These are phyloP conservation scores for Solanum acaule DNA, from an alignment of 257 asterid species.

Conservation along the genomic window DNA sequence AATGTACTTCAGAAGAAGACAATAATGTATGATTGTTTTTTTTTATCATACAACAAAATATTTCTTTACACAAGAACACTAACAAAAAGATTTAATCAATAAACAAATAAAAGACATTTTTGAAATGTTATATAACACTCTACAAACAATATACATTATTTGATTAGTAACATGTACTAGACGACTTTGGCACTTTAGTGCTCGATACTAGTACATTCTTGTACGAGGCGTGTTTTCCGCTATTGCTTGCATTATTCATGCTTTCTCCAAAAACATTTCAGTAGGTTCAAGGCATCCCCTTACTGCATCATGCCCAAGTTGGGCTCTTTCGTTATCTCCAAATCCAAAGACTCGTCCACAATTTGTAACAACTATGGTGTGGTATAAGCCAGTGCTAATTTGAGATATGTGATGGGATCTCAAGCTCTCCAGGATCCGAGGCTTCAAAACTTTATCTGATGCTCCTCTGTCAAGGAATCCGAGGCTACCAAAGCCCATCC, in stretches of 20 bases:
- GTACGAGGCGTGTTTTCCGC: background rate
- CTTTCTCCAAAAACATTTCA: slow-evolving; percentile 44
- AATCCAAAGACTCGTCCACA: slow-evolving; percentile 57
- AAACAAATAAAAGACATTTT: too few species aligned
- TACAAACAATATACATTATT: background rate
- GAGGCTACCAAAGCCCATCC: slow-evolving; percentile 88
- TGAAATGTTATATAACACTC: too few species aligned
- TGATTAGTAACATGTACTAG: background rate
- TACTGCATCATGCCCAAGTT: slow-evolving; percentile 68
- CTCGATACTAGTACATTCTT: background rate
- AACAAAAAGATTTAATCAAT: too few species aligned
- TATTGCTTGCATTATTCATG: background rate
- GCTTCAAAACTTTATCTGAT: slow-evolving; percentile 47
- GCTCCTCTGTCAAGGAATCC: slow-evolving; percentile 57
- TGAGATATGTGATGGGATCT: slow-evolving; percentile 53
- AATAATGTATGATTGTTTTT: too few species aligned
- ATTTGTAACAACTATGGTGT: slow-evolving; percentile 55
- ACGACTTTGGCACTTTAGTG: background rate
- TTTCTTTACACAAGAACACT: too few species aligned
- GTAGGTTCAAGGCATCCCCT: slow-evolving; percentile 63
- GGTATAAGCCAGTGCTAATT: slow-evolving; percentile 87
- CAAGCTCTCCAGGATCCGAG: slow-evolving; percentile 55
- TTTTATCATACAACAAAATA: too few species aligned
- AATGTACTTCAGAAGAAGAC: too few species aligned
- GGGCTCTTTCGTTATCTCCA: slow-evolving; percentile 83